Evolutionary conservation across 495 filamentous ascomycete genomes (phyloP), one percentile per base, ranked within the genome.

Genomic region (Penicillium robsamsonii): DNA sequence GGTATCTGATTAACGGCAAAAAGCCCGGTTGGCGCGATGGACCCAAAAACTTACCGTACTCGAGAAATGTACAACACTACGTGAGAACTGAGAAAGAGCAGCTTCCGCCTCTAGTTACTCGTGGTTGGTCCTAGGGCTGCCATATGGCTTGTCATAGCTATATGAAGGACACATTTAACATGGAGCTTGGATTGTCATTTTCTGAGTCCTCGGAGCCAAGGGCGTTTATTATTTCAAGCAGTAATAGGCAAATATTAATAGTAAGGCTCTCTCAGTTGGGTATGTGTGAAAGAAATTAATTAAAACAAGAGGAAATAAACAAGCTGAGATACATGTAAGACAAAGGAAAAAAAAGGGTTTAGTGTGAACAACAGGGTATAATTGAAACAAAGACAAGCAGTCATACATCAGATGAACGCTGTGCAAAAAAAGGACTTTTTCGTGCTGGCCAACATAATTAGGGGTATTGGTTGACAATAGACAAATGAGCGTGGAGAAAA

Each of bases 391-490:
- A 24, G n/a, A 10, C 20, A 38, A 18, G 22, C 1, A 50, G 3
- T 13, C 27, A 18, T 29, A 27, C 9, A 46, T 13, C 22, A 18
- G 12, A 6, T 25, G 5, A 27, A 33, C 40, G 51, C 51, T 17
- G 20, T 25, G 22, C 17, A n/a, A 17, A 53, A 37, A 37, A 24
- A 24, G 18, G n/a, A 46, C 42, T 53, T 53, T 53, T 53, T 37
- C 18, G 9, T 35, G 29, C 27, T 27, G 22, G 30, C 41, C 51
- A 35, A 37, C 30, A 31, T 9, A 11, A 53, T 53, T 45, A 53
- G 30, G 41, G 51, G 40, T 53, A 43, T 53, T 35, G 31, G 24
- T 53, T 27, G 40, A 29, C 51, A 22, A 27, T 24, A 3, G 17
- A 46, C 12, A 31, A 25, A 43, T 11, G 25, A 22, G n/a, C 29